Evolutionary conservation across 1,284 basidiomycete genomes (phyloP), one percentile per base, ranked within the genome.

Genomic region (Xanthoconium separans): DNA sequence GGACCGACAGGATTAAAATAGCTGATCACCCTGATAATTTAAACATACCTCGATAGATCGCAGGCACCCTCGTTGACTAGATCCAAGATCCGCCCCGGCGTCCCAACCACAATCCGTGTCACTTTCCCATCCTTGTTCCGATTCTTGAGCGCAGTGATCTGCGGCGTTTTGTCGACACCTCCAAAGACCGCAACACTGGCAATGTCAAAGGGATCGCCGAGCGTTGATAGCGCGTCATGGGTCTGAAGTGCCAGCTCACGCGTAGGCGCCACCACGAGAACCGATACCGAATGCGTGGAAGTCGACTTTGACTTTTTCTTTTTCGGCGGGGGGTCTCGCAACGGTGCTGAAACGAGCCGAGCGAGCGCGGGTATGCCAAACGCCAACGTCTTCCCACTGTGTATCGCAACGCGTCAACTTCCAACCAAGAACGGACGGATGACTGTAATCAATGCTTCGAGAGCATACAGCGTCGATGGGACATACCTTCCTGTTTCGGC

Each of bases 211-310:
- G 84, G 81, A 60, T 83, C 82, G n/a, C 93, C 92, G 6, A 98
- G 79, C 22, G 79, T 79, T 9, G 80, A 80, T 44, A 99, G 78
- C 3, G 92, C 91, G 47, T 93, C 90, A 65, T 97, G 92, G 6
- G 93, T 97, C 73, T 98, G 95, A 56, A 97, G 85, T 0, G 95
- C 95, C 22, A 98, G 82, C 74, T 98, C 95, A 50, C 95, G 87
- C 0, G 95, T 98, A 0, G 95, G 95, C 1, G 95, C 93, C 13
- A 98, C 78, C 42, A 98, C 89, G 20, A 99, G 84, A 33, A 93
- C 85, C 8, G 87, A 84, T 31, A 94, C 80, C 4, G 78, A 74
- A 12, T 31, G 34, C 16, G 44, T 15, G 22, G 53, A 45, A 31
- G 55, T 64, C 44, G 66, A 68, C 59, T 72, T 73, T 22, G 60